Conservation (phyloP, 169 alveolate species). For the Plasmodium adleri region DNA sequence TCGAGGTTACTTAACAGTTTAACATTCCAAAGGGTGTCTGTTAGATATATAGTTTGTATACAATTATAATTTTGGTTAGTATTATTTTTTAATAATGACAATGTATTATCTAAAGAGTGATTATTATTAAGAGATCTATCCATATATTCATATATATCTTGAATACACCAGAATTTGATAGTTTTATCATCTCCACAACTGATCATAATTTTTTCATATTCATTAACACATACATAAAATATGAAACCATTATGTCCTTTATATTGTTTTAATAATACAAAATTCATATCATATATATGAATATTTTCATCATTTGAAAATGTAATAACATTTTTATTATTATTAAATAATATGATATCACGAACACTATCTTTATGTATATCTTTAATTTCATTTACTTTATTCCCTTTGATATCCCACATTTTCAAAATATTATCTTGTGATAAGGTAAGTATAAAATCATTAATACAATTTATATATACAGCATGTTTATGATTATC, state of each 20-base stretch:
- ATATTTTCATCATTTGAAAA: conserved; percentile 72
- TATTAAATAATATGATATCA: conserved; percentile 58
- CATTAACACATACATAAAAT: conserved; percentile 63
- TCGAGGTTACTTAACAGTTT: conserved; percentile 31
- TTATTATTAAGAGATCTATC: conserved; percentile 19
- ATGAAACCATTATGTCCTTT: conserved; percentile 57
- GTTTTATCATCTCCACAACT: conserved; percentile 68
- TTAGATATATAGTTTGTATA: conserved; percentile 39
- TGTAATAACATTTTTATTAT: conserved; percentile 44
- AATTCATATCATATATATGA: conserved; percentile 52
- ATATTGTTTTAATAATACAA: conserved; percentile 41
- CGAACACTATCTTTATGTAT: conserved; percentile 67
- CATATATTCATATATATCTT: conserved; percentile 50
- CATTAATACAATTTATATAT: conserved; percentile 41
- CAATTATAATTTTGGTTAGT: conserved; percentile 10
- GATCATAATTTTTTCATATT: conserved; percentile 56
- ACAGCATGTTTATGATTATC: conserved; percentile 51
- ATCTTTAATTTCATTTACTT: conserved; percentile 57
- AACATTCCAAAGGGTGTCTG: conserved; percentile 50
- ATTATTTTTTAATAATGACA: background rate
- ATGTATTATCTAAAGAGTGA: background rate
- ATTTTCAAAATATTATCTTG: conserved; percentile 43
- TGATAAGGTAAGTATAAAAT: conserved; percentile 46
- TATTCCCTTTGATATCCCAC: conserved; percentile 39
- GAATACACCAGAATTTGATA: conserved; percentile 47